Evolutionary conservation across 129 eudicot species (phyloP).

Genomic region (Pulicaria dysenterica): DNA sequence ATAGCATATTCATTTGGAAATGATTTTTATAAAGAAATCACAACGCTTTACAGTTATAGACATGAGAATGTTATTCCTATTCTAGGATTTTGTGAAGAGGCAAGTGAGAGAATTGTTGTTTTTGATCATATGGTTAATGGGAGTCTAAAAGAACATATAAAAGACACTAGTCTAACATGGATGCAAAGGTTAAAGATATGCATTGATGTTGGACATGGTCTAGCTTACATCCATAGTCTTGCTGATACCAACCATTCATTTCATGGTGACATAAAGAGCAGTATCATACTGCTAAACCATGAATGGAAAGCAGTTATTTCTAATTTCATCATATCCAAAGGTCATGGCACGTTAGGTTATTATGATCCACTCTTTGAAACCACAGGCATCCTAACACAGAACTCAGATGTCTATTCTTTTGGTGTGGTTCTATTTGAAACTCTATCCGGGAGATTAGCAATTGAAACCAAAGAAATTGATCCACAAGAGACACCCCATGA

Average conservation of each 20-base stretch:
- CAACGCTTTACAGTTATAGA: conserved; percentile 24
- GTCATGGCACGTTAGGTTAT: conserved; percentile 30
- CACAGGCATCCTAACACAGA: conserved; percentile 22
- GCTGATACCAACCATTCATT: conserved; percentile 5
- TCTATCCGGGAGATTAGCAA: conserved; percentile 31
- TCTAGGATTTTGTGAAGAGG: conserved; percentile 41
- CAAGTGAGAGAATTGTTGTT: conserved; percentile 22
- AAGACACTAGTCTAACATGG: conserved; percentile 25
- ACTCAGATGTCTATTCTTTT: conserved; percentile 34
- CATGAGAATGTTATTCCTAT: conserved; percentile 27
- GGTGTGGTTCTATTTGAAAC: conserved; percentile 29
- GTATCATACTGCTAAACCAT: conserved; percentile 18
- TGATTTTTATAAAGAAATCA: conserved; percentile 17
- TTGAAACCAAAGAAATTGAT: conserved; percentile 11
- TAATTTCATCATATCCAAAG: conserved; percentile 33
- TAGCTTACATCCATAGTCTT: conserved; percentile 27
- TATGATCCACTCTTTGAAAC: conserved; percentile 28
- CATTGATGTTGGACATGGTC: conserved; percentile 28
- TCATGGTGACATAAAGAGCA: conserved; percentile 31
- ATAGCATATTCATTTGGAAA: background rate
- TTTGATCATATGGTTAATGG: conserved; percentile 35
- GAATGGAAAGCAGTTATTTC: conserved; percentile 37
- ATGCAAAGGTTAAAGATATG: conserved; percentile 25
- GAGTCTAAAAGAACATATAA: conserved; percentile 26
- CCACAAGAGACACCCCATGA: background rate